Percentiles rank a stretch among this genome's conserved stretches.
These are phyloP conservation scores for Persicaria tinctoria DNA, from an alignment of 148 eudicot species.

Conservation along the genomic window DNA sequence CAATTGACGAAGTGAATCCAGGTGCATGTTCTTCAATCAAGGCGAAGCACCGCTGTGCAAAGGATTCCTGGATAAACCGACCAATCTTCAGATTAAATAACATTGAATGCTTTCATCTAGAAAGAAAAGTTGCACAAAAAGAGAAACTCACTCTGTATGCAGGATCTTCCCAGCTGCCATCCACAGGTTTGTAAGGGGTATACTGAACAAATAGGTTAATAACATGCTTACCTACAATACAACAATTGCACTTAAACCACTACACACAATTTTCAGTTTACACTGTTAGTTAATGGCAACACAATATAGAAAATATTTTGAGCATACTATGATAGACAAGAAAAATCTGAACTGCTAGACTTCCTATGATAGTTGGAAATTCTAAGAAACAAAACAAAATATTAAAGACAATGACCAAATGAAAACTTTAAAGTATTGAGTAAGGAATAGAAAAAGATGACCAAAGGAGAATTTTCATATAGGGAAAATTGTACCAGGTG, in stretches of 20 bases:
- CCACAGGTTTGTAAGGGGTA: slow-evolving; percentile 82
- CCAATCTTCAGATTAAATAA: not conserved
- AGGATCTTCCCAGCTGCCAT: slow-evolving; percentile 90
- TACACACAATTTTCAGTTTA: not conserved
- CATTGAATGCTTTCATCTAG: not conserved
- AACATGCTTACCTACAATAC: slow-evolving; percentile 68
- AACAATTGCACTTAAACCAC: not conserved
- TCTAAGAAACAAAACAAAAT: too few species aligned
- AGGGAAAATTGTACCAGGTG: too few species aligned
- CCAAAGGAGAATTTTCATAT: too few species aligned
- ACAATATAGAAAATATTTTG: not conserved
- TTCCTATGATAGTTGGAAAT: too few species aligned
- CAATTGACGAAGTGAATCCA: slow-evolving; percentile 84
- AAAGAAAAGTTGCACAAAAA: not conserved
- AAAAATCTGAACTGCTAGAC: too few species aligned
- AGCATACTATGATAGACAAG: too few species aligned
- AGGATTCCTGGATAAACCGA: slow-evolving; percentile 47
- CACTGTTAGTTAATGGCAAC: too few species aligned
- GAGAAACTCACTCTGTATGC: slow-evolving; percentile 60
- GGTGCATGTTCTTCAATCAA: slow-evolving; percentile 93
- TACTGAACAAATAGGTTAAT: slow-evolving; percentile 80
- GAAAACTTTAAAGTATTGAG: too few species aligned
- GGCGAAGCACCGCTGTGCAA: slow-evolving; percentile 73
- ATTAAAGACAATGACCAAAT: too few species aligned
- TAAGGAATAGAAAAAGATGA: too few species aligned